Conservation (phyloP, 495 filamentous ascomycete species). For the Hyphodiscus hymeniophilus region DNA sequence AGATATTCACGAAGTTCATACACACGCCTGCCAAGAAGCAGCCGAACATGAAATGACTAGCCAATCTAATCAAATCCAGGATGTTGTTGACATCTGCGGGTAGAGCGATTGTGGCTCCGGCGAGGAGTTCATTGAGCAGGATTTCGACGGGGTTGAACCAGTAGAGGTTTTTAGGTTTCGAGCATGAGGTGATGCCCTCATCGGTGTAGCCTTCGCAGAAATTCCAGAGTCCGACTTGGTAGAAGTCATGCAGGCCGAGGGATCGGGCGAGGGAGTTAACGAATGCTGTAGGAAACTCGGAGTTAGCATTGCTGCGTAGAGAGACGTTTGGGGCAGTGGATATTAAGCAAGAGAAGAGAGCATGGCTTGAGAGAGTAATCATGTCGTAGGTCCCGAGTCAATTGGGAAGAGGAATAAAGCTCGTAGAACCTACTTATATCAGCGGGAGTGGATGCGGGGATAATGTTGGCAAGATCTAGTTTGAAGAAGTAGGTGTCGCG, state of each 20-base stretch:
- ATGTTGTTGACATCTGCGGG: slow-evolving; percentile 63
- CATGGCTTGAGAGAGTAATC: too few species aligned
- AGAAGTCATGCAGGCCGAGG: slow-evolving; percentile 88
- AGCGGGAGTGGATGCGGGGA: slow-evolving; percentile 60
- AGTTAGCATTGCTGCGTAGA: not conserved
- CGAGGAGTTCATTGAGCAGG: slow-evolving; percentile 63
- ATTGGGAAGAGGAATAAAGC: too few species aligned
- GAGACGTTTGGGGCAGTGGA: too few species aligned
- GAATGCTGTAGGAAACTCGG: slow-evolving; percentile 36
- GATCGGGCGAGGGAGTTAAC: slow-evolving; percentile 87
- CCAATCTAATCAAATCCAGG: slow-evolving; percentile 63
- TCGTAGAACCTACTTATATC: too few species aligned
- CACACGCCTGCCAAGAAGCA: slow-evolving; percentile 67
- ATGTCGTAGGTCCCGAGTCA: too few species aligned
- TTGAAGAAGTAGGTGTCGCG: slow-evolving; percentile 71
- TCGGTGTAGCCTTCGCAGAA: slow-evolving; percentile 79
- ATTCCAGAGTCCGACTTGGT: slow-evolving; percentile 84
- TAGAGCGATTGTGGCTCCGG: slow-evolving; percentile 77
- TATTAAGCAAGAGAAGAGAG: too few species aligned
- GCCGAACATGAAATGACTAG: slow-evolving; percentile 86
- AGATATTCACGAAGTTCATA: slow-evolving; percentile 59
- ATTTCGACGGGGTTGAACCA: slow-evolving; percentile 89
- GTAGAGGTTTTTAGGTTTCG: slow-evolving; percentile 57
- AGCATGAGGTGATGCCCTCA: slow-evolving; percentile 67
- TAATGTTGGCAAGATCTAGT: slow-evolving; percentile 75